These are phyloP conservation scores for Pythium pectinolyticum DNA, from an alignment of 352 stramenopile genomes.

Conservation along the genomic window DNA sequence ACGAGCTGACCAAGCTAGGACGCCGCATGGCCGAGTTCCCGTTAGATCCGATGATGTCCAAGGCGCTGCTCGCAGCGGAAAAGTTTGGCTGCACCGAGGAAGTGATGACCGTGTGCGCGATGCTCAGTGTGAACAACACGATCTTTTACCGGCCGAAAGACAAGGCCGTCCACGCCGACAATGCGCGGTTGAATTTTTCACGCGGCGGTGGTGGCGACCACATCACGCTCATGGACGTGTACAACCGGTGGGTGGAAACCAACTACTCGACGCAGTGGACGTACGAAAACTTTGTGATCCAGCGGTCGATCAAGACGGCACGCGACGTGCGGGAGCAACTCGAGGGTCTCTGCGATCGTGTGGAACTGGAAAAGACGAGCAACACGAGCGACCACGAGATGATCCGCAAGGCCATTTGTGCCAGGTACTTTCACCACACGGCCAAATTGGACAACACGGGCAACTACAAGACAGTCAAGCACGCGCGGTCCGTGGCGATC, in stretches of 20 bases:
- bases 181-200: constrained; percentile 98
- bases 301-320: constrained; percentile 96
- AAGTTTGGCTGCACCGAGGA: constrained; percentile 93
- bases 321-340: constrained; percentile 99
- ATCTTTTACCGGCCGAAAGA: constrained; percentile 99
- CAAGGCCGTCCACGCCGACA: constrained; percentile 98
- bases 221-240: constrained; percentile 96
- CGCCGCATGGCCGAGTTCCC: constrained; percentile 97
- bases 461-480: constrained; percentile 99
- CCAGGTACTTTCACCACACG: constrained; percentile 99
- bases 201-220: constrained; percentile 97
- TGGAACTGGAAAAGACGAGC: constrained; percentile 93
- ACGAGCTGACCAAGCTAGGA: constrained; percentile 96
- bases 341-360: constrained; percentile 97
- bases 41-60: constrained; percentile 94
- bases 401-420: constrained; percentile 96
- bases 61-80: constrained; percentile 90
- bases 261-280: constrained; percentile 98
- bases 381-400: constrained; percentile 90
- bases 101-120: constrained; percentile 96
- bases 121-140: constrained; percentile 97
- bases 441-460: constrained; percentile 95
- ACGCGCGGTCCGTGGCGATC: constrained; percentile 96
- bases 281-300: constrained; percentile 97
- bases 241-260: constrained; percentile 97